Evolutionary conservation across 2,329 filamentous ascomycete genomes (phyloP).

Genomic region (Pseudocercospora macadamiae): DNA sequence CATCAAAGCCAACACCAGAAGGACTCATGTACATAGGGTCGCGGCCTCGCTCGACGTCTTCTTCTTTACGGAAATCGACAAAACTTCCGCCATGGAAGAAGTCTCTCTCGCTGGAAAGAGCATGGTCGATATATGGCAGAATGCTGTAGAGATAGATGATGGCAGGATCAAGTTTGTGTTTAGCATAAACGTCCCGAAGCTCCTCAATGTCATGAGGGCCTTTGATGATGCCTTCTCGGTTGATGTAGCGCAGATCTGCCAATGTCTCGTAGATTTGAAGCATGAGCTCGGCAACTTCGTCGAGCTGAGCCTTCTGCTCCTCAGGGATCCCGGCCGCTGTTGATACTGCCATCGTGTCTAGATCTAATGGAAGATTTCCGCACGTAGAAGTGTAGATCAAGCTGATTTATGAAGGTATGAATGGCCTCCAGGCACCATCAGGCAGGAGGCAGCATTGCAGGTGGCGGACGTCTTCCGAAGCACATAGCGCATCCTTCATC

Average conservation of each 20-base stretch:
- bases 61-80: background rate
- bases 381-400: background rate
- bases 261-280: slow-evolving; percentile 20
- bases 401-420: background rate
- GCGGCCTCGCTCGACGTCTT: slow-evolving; percentile 6
- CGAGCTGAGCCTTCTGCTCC: slow-evolving; percentile 12
- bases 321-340: background rate
- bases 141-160: slow-evolving; percentile 22
- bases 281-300: slow-evolving; percentile 21
- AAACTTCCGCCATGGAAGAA: slow-evolving; percentile 19
- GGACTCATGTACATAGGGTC: slow-evolving; percentile 9
- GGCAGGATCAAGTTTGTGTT: slow-evolving; percentile 13
- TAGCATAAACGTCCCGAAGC: background rate
- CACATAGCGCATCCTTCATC: background rate
- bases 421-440: too few species aligned
- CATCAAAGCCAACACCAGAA: slow-evolving; percentile 1
- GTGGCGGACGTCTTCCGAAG: too few species aligned
- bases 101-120: slow-evolving; percentile 5
- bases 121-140: slow-evolving; percentile 17
- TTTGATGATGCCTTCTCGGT: slow-evolving; percentile 11
- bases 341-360: background rate
- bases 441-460: background rate
- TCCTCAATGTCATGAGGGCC: slow-evolving; percentile 19
- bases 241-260: slow-evolving; percentile 17
- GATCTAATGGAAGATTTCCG: background rate